phyloP scores from a whole-genome alignment of 352 stramenopile species.

The Globisporangium acanthophoron region DNA sequence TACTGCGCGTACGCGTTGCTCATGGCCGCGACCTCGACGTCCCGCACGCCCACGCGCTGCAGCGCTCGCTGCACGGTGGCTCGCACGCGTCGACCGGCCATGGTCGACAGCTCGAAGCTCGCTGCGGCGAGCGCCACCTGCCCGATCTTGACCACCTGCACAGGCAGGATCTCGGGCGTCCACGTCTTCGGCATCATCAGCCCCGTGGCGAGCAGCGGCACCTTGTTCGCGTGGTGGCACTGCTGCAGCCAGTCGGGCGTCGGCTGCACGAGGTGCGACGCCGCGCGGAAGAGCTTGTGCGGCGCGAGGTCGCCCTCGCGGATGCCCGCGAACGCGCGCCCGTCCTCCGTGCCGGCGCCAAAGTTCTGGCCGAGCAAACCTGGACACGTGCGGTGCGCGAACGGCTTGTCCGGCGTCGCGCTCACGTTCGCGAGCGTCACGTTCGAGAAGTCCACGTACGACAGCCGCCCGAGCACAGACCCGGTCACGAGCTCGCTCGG shows the following conservation, averaged over 20 bases:
- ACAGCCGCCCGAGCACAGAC: constrained; percentile 22
- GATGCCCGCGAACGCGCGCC: constrained; percentile 24
- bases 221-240: constrained; percentile 36
- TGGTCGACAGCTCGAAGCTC: constrained; percentile 57
- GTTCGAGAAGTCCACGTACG: constrained; percentile 46
- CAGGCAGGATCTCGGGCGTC: constrained; percentile 39
- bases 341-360: constrained; percentile 41
- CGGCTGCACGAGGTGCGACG: constrained; percentile 18
- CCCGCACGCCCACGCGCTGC: constrained; percentile 17
- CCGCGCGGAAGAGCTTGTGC: constrained; percentile 24
- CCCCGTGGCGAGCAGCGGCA: constrained; percentile 29
- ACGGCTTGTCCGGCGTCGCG: constrained; percentile 18
- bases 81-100: constrained; percentile 51
- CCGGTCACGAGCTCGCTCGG: constrained; percentile 22
- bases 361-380: constrained; percentile 48
- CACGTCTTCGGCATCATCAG: constrained; percentile 39
- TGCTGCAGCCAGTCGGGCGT: constrained; percentile 28
- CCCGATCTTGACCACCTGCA: constrained; percentile 52
- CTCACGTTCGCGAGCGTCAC: constrained; percentile 17
- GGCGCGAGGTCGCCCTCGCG: constrained; percentile 27
- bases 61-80: constrained; percentile 27
- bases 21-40: constrained; percentile 45
- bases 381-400: constrained; percentile 33
- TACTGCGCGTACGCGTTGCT: constrained; percentile 62
- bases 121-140: constrained; percentile 45